A percentile compares a stretch with the other conserved stretches of the same genome.
Evolutionary conservation across 2,329 filamentous ascomycete species (phyloP).

Genomic region (Graphium sp.): DNA sequence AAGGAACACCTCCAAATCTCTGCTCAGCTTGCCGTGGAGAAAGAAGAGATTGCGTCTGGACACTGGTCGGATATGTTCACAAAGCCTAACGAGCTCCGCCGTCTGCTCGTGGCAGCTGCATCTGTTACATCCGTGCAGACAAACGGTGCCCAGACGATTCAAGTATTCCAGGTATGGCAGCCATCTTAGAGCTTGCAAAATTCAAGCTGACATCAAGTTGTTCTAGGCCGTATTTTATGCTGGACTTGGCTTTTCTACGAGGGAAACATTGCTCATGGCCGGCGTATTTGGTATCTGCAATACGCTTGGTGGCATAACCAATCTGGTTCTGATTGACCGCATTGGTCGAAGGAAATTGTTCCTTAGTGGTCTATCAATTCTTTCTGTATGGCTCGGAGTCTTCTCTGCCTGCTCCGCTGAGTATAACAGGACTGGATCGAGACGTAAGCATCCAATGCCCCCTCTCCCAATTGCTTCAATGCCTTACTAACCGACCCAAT

Average conservation of each 20-base stretch:
- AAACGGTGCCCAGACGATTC: background rate
- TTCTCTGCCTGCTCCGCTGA: background rate
- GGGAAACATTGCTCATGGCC: background rate
- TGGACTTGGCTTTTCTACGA: background rate
- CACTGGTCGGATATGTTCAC: background rate
- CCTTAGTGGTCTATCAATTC: background rate
- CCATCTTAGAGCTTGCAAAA: background rate
- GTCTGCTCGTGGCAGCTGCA: background rate
- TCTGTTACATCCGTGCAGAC: background rate
- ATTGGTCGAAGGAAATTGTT: background rate
- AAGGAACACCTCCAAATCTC: background rate
- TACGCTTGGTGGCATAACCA: background rate
- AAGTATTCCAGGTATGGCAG: background rate
- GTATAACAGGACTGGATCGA: background rate
- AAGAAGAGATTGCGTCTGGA: background rate
- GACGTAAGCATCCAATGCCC: background rate
- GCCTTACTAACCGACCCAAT: background rate
- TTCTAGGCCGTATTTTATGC: background rate
- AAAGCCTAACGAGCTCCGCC: background rate
- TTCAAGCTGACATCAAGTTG: background rate
- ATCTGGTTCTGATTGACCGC: background rate
- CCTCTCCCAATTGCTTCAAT: background rate
- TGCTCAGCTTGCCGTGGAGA: background rate
- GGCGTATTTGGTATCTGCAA: slow-evolving; percentile 1
- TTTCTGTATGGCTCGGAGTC: background rate